Conservation (phyloP, 2,329 filamentous ascomycete species). For the Aspergillus flavus region DNA sequence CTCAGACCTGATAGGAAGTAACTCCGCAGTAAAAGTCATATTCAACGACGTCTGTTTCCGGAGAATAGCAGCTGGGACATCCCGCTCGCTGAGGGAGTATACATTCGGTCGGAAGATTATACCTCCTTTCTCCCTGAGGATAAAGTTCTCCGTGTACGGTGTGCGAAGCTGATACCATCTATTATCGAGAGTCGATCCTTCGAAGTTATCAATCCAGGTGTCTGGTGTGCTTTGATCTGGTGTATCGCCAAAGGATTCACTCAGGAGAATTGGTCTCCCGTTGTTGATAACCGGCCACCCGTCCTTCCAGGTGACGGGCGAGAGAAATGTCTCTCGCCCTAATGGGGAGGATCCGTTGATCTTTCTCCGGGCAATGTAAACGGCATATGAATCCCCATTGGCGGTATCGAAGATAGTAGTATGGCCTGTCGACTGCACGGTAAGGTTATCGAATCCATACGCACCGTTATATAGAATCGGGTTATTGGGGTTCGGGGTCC, state of each 20-base stretch:
- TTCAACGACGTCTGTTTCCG: slow-evolving; percentile 9
- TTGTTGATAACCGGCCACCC: slow-evolving; percentile 8
- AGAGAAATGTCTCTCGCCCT: slow-evolving; percentile 9
- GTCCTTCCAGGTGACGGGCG: not conserved
- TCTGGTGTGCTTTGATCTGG: not conserved
- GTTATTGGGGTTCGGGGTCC: not conserved
- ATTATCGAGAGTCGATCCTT: not conserved
- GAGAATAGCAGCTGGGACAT: slow-evolving; percentile 6
- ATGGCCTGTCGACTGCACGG: slow-evolving; percentile 9
- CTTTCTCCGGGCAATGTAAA: slow-evolving; percentile 3
- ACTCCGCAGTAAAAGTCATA: slow-evolving; percentile 5
- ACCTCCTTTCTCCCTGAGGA: not conserved
- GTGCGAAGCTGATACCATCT: slow-evolving; percentile 9
- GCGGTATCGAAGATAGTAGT: not conserved
- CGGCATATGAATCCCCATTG: not conserved
- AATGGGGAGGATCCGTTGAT: not conserved
- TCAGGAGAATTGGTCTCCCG: not conserved
- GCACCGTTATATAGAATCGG: slow-evolving; percentile 11
- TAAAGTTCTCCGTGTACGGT: slow-evolving; percentile 5
- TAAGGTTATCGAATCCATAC: slow-evolving; percentile 4
- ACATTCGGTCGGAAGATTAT: slow-evolving; percentile 7
- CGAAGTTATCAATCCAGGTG: slow-evolving; percentile 1
- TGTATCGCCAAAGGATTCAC: not conserved
- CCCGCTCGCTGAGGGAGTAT: slow-evolving; percentile 7
- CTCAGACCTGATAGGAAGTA: not conserved